Conservation (phyloP, 441 rosid species). For the Mallotus repandus region DNA sequence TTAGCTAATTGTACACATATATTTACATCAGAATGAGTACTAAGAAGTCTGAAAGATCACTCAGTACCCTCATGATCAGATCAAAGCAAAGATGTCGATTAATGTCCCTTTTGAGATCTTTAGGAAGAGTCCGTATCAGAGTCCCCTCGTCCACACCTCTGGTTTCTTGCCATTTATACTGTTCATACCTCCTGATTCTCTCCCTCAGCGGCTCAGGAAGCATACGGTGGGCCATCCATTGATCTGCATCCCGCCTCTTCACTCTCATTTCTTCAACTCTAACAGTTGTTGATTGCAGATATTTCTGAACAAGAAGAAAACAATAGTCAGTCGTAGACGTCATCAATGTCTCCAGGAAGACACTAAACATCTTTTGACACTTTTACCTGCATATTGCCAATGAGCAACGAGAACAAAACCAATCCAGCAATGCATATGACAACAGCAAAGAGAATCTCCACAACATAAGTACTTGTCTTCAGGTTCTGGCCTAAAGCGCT, state of each 20-base stretch:
- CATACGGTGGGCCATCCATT: conserved; percentile 69
- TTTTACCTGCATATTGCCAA: conserved; percentile 97
- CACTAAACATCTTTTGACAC: too few relatives aligned
- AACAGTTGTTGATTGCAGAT: conserved; percentile 65
- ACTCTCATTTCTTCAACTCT: conserved; percentile 77
- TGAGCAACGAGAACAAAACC: conserved; percentile 73
- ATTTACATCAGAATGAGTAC: neutral
- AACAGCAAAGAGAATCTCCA: conserved; percentile 76
- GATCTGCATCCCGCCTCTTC: conserved; percentile 61
- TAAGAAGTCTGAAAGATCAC: conserved; percentile 9
- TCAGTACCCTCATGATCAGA: conserved; percentile 49
- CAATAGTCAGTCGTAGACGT: too few relatives aligned
- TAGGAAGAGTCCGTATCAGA: conserved; percentile 52
- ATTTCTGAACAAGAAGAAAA: conserved; percentile 51
- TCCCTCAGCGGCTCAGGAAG: conserved; percentile 49
- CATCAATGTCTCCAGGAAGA: too few relatives aligned
- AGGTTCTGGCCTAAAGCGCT: conserved; percentile 89
- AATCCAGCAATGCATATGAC: conserved; percentile 64
- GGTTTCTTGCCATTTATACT: conserved; percentile 66
- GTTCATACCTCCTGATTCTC: conserved; percentile 50
- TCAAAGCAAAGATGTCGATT: conserved; percentile 57
- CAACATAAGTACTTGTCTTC: conserved; percentile 60
- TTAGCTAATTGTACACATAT: neutral
- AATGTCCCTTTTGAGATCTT: conserved; percentile 58
- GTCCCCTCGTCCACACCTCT: conserved; percentile 61